Percentiles rank a stretch among this genome's conserved stretches.
Evolutionary conservation across 2,329 filamentous ascomycete species (phyloP).

Genomic region (Epichloe hybrida): DNA sequence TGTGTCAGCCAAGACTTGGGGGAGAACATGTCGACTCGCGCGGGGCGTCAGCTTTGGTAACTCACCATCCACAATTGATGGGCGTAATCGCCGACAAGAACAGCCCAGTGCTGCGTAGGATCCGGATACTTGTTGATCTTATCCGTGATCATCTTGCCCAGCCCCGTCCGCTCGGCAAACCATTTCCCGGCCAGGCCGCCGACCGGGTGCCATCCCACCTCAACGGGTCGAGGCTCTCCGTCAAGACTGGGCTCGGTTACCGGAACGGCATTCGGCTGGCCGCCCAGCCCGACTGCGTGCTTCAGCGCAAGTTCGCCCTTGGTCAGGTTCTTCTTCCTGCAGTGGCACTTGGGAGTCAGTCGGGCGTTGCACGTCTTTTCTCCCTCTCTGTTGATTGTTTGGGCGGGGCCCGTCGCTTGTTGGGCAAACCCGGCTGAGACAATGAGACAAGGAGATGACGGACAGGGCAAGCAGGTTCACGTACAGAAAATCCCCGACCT

Average conservation of each 20-base stretch:
- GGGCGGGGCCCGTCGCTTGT: too few relatives aligned
- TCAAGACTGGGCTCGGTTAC: constrained; percentile 15
- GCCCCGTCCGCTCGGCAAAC: constrained; percentile 41
- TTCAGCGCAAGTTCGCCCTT: constrained; percentile 24
- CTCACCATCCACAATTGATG: constrained; percentile 47
- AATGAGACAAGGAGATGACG: background rate
- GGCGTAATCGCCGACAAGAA: constrained; percentile 40
- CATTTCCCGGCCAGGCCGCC: constrained; percentile 42
- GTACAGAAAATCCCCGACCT: constrained; percentile 20
- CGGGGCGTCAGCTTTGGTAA: background rate
- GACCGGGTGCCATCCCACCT: constrained; percentile 46
- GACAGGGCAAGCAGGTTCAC: constrained; percentile 6
- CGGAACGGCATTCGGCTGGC: constrained; percentile 19
- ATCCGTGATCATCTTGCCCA: constrained; percentile 43
- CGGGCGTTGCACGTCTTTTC: background rate
- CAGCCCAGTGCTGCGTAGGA: constrained; percentile 47
- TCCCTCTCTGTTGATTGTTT: too few relatives aligned
- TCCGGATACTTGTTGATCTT: constrained; percentile 41
- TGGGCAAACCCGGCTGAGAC: background rate
- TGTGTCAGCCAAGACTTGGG: background rate
- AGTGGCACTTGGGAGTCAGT: background rate
- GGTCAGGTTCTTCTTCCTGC: constrained; percentile 18
- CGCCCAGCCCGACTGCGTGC: constrained; percentile 20
- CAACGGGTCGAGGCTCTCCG: constrained; percentile 24
- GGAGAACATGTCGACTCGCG: background rate